Percentiles rank a stretch among this genome's conserved stretches.
Conservation (phyloP, 1,284 basidiomycete species). For the Schizophyllum commune region DNA sequence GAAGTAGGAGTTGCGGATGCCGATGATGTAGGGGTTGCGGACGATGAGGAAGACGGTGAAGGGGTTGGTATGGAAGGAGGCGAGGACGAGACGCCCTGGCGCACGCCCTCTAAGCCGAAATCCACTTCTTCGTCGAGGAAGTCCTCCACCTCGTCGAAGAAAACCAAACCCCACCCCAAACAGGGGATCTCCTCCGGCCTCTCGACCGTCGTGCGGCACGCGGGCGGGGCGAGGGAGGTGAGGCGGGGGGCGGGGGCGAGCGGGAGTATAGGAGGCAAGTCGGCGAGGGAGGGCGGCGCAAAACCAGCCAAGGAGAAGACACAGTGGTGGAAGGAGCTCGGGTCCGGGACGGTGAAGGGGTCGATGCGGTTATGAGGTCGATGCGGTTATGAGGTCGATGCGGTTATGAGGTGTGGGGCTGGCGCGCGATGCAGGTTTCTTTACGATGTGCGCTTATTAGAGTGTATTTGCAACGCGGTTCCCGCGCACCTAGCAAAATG, state of each 20-base stretch:
- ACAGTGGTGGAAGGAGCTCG: constrained; percentile 43
- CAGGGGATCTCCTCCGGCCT: constrained; percentile 66
- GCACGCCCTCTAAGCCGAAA: background rate
- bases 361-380: background rate
- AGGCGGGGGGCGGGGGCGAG: constrained; percentile 3
- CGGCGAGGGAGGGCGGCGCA: constrained; percentile 5
- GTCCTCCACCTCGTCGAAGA: constrained; percentile 10
- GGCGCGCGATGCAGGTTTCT: too few species aligned
- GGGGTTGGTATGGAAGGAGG: constrained; percentile 2
- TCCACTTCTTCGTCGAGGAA: background rate
- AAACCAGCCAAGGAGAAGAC: constrained; percentile 17
- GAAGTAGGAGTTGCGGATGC: constrained; percentile 9
- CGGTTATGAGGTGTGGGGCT: too few species aligned
- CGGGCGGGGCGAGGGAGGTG: constrained; percentile 8
- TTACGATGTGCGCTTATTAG: too few species aligned
- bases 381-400: too few species aligned
- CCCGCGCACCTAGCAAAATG: too few species aligned
- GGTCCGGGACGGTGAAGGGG: constrained; percentile 1
- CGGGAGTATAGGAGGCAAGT: constrained; percentile 4
- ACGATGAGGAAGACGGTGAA: constrained; percentile 12
- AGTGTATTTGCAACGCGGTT: too few species aligned
- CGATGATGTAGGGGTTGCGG: constrained; percentile 20
- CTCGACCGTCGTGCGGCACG: constrained; percentile 46
- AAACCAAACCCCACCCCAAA: constrained; percentile 40
- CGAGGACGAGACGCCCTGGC: constrained; percentile 3